Evolutionary conservation across 139 green algal species (phyloP).

Genomic region (Chlorella sp.): DNA sequence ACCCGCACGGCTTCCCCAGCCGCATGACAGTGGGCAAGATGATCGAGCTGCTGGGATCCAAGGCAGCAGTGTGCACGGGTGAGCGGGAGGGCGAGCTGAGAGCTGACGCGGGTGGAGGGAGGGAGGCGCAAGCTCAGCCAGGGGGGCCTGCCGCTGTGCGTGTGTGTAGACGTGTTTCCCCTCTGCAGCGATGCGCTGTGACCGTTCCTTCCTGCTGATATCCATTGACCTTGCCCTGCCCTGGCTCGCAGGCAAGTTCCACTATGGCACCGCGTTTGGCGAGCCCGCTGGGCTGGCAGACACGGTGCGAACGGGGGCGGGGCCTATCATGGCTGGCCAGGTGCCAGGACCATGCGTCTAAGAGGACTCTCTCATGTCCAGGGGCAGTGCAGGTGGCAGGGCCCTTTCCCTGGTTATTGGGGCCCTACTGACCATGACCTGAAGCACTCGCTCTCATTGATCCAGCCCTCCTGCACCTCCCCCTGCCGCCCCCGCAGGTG

Average conservation of each 20-base stretch:
- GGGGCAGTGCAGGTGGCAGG: too few species aligned
- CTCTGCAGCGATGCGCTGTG: not conserved
- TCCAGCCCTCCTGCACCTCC: too few species aligned
- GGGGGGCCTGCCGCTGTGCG: not conserved
- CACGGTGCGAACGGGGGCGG: constrained; percentile 37
- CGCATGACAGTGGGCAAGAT: constrained; percentile 94
- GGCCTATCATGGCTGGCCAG: too few species aligned
- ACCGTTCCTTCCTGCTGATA: not conserved
- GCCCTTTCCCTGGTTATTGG: too few species aligned
- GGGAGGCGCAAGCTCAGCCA: too few species aligned
- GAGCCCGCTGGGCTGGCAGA: constrained; percentile 86
- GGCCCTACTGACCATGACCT: too few species aligned
- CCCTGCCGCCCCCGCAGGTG: constrained; percentile 21
- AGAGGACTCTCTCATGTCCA: too few species aligned
- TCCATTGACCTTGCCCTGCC: not conserved
- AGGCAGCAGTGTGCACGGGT: constrained; percentile 79
- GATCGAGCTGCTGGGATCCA: constrained; percentile 96
- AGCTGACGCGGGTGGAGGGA: too few species aligned
- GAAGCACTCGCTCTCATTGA: too few species aligned
- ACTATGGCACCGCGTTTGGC: constrained; percentile 95
- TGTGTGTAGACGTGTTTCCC: too few species aligned
- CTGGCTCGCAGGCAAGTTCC: constrained; percentile 57
- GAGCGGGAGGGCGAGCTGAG: not conserved
- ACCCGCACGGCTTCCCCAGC: constrained; percentile 84
- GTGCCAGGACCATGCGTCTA: too few species aligned